Base-by-base conservation (phyloP, 2,329 filamentous ascomycete species). In the Paramyrothecium sp. region DNA sequence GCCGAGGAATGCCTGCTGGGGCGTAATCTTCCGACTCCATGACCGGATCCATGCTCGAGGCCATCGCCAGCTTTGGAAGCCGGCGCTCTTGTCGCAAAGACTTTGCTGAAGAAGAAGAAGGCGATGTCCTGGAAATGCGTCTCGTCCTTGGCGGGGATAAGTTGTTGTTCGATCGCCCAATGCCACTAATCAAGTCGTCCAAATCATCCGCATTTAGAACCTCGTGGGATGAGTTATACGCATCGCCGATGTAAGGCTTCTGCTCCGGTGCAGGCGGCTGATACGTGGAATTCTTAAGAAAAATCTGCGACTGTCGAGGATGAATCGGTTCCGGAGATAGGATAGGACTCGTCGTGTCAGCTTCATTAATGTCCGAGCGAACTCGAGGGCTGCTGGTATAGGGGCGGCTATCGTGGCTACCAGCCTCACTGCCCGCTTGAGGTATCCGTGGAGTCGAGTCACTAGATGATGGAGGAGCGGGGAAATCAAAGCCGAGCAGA, bases 1-100 rank as follows among this genome's bases (percentile, higher is more conserved):
- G 76, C 21, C 76, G 69, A 7, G 76, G 73, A 7, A 77, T 54
- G n/a, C 66, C 65, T 19, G 64, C 68, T 12, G 57, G 61, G 46
- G 61, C 48, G 21, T 57, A 56, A 17, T 41, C 33, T 8, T 50
- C 46, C 4, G 17, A 17, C 23, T 53, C 44, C 17, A 30, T 30
- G 8, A 48, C 23, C 23, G 16, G 3, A 13, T 34, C 21, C 20
- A 48, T 34, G 38, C n/a, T 44, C 13, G 38, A 44, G 38, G 38
- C n/a, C 13, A 44, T 5, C 5, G 38, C n/a, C 13, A 44, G n/a
- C 38, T 44, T 44, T 44, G 38, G 38, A 16, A 16, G 5, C 13
- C 38, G 38, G 13, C 38, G 38, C 5, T 44, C 38, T 17, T 16
- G 38, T 5, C 38, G 13, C 13, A 19, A 44, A 44, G 13, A 17